These are phyloP conservation scores for Didymella glomerata DNA, from an alignment of 2,329 filamentous ascomycete genomes.

Conservation along the genomic window DNA sequence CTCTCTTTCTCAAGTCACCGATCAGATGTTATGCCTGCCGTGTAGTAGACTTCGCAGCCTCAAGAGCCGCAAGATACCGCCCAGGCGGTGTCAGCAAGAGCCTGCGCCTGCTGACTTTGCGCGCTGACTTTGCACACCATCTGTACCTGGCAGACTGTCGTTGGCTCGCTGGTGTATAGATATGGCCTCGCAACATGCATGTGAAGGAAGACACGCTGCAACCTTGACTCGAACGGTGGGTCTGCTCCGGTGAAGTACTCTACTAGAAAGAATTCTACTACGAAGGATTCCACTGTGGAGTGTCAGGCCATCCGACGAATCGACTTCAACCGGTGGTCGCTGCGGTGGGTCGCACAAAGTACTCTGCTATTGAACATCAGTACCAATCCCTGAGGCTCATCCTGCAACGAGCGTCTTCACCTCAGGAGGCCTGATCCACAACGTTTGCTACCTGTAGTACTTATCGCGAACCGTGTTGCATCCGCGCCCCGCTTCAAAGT, in stretches of 20 bases:
- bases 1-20: not conserved
- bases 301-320: not conserved
- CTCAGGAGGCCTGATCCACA: not conserved
- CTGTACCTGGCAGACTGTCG: not conserved
- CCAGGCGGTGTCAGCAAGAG: constrained; percentile 1
- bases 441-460: not conserved
- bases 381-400: constrained; percentile 9
- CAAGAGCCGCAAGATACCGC: constrained; percentile 2
- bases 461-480: constrained; percentile 4
- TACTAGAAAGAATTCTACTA: not conserved
- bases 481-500: constrained; percentile 2
- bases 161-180: not conserved
- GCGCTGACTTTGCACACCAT: constrained; percentile 9
- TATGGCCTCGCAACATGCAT: not conserved
- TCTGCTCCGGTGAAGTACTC: constrained; percentile 1
- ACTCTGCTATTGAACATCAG: not conserved
- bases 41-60: constrained; percentile 7
- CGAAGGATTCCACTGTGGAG: not conserved
- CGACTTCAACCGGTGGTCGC: not conserved
- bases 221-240: constrained; percentile 1
- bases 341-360: constrained; percentile 6
- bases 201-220: not conserved
- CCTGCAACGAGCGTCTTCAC: constrained; percentile 8
- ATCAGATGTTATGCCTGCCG: not conserved
- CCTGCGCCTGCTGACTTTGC: not conserved